Percentiles rank a stretch among this genome's conserved stretches.
Evolutionary conservation across 169 alveolate genomes (phyloP).

Genomic region (Cryptosporidium sp.): DNA sequence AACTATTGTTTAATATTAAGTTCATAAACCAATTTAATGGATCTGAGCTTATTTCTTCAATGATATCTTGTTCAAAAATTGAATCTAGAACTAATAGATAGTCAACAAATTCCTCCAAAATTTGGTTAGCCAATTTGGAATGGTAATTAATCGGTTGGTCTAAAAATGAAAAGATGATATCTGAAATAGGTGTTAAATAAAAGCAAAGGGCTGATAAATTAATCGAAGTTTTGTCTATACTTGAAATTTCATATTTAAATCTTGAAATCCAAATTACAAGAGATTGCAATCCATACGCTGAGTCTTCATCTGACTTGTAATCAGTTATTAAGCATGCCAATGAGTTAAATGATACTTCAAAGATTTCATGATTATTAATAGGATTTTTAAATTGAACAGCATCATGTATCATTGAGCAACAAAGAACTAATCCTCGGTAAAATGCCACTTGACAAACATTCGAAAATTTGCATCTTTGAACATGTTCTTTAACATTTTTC

Average conservation of each 20-base stretch:
- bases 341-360: neutral
- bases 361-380: neutral
- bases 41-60: constrained; percentile 19
- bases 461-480: neutral
- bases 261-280: constrained; percentile 24
- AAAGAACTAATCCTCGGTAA: constrained; percentile 46
- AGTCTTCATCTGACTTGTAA: neutral
- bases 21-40: constrained; percentile 43
- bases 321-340: neutral
- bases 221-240: neutral
- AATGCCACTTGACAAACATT: constrained; percentile 1
- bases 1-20: constrained; percentile 9
- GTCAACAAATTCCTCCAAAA: constrained; percentile 49
- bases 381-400: neutral
- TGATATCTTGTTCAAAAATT: neutral
- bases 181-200: constrained; percentile 5
- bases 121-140: constrained; percentile 16
- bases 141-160: constrained; percentile 28
- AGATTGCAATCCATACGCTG: constrained; percentile 31
- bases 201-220: neutral
- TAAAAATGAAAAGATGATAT: constrained; percentile 5
- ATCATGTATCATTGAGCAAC: constrained; percentile 18
- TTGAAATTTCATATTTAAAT: constrained; percentile 16
- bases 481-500: neutral
- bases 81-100: constrained; percentile 4